Evolutionary conservation across 208 protist species (phyloP).

Genomic region (Strigomonas culicis): DNA sequence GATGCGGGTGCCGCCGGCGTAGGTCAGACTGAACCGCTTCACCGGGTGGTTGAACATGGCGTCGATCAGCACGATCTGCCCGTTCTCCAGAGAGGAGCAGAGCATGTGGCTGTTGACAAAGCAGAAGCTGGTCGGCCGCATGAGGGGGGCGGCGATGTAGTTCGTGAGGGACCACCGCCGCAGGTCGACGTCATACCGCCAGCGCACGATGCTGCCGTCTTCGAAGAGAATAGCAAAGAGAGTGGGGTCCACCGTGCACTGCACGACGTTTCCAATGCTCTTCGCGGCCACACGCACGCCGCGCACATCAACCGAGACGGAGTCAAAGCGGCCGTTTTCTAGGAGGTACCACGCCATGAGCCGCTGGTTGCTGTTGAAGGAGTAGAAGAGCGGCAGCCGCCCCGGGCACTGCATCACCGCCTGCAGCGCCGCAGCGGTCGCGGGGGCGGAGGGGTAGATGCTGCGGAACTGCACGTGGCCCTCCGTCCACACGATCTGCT

Average conservation of each 20-base stretch:
- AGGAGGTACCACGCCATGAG: constrained; percentile 69
- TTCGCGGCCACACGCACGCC: constrained; percentile 65
- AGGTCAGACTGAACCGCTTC: constrained; percentile 63
- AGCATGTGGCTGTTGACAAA: constrained; percentile 34
- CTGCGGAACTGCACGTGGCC: constrained; percentile 67
- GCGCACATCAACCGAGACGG: constrained; percentile 57
- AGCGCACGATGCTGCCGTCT: constrained; percentile 67
- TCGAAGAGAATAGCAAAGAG: constrained; percentile 73
- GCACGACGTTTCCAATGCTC: constrained; percentile 51
- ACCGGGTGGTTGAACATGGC: constrained; percentile 42
- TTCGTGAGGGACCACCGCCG: constrained; percentile 53
- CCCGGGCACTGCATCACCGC: background rate
- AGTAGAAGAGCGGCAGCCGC: constrained; percentile 66
- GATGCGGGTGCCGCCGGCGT: constrained; percentile 71
- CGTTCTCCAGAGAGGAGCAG: constrained; percentile 65
- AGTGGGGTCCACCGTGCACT: constrained; percentile 44
- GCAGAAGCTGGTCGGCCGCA: constrained; percentile 42
- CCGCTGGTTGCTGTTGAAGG: constrained; percentile 67
- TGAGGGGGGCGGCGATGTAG: constrained; percentile 38
- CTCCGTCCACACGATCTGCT: constrained; percentile 64
- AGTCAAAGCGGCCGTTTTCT: constrained; percentile 37
- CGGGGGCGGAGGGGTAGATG: constrained; percentile 58
- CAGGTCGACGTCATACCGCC: constrained; percentile 42
- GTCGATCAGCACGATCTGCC: constrained; percentile 68
- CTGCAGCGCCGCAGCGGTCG: background rate